Base-by-base conservation (phyloP, 345 rosid genomes). In the Nasturtium officinale region DNA sequence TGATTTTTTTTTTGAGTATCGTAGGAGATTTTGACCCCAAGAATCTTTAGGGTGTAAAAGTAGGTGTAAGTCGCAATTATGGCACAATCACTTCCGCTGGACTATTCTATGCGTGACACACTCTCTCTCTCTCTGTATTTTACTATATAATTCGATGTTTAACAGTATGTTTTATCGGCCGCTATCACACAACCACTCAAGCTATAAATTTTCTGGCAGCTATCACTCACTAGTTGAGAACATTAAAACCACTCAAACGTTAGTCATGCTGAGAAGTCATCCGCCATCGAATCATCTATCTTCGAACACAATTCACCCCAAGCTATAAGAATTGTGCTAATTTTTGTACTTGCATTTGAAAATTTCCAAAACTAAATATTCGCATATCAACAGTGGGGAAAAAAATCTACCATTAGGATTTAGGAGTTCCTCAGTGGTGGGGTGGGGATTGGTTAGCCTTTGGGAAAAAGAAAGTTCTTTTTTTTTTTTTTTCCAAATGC, bases 361-460 rank as follows among this genome's bases (percentile, higher is more conserved):
- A 9, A 37, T 6, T 53, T 45, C 6, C 9, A 2, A 43, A 5
- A 10, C 0, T 9, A 9, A 37, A 37, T 9, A 37, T 37, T 35
- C 38, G 38, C 38, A 35, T 9, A 9, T 9, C 16, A 3, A 40
- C n/a, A 12, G 16, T 2, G 25, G 25, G 25, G 12, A 32, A 10
- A 71, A 59, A n/a, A 38, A 26, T 11, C 6, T 51, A n/a, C 45
- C 25, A 17, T 15, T 61, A 40, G 55, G 42, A 53, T 5, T 71
- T 26, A 26, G 78, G 78, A 75, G 69, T 57, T 75, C 74, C 69
- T 67, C 62, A 43, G 69, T 60, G 63, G 46, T 58, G 63, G 63
- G 73, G 67, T 66, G 78, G 73, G 67, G 73, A 13, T 67, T 50
- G 23, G 61, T 74, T 37, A 48, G 66, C 46, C 32, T 46, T 46